These are phyloP conservation scores for Vitis rupestris DNA, from an alignment of 164 flowering plant genomes.

Conservation along the genomic window DNA sequence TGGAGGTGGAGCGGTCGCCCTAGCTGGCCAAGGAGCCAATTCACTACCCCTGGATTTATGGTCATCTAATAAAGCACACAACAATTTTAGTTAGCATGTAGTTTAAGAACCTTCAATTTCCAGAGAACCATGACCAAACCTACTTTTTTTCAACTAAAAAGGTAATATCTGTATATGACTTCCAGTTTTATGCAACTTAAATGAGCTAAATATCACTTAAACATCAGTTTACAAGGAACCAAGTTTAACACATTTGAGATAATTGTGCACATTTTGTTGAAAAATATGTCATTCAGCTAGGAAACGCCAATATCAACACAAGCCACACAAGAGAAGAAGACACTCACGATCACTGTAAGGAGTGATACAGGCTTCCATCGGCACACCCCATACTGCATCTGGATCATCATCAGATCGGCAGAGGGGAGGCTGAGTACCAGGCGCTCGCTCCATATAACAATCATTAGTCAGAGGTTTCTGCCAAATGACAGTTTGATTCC, in stretches of 20 bases:
- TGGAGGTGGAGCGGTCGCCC: conserved; percentile 42
- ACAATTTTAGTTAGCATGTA: background rate
- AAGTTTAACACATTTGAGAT: background rate
- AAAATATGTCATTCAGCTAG: background rate
- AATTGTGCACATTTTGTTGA: too few relatives aligned
- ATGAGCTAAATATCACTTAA: background rate
- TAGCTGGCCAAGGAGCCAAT: conserved; percentile 49
- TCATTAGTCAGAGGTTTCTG: conserved; percentile 49
- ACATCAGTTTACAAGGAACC: background rate
- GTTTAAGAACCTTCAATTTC: background rate
- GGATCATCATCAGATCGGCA: conserved; percentile 48
- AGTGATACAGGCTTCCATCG: conserved; percentile 47
- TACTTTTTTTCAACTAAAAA: background rate
- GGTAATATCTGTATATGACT: background rate
- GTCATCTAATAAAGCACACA: conserved; percentile 26
- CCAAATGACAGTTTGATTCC: conserved; percentile 50
- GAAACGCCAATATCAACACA: background rate
- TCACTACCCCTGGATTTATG: conserved; percentile 43
- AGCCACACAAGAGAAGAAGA: background rate
- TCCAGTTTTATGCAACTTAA: background rate
- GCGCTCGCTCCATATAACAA: conserved; percentile 38
- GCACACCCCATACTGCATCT: conserved; percentile 40
- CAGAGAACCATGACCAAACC: background rate
- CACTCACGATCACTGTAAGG: conserved; percentile 47
- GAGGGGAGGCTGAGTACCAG: conserved; percentile 45